Evolutionary conservation across 805 yeast species (phyloP).

Genomic region (Nakazawaea holstii): DNA sequence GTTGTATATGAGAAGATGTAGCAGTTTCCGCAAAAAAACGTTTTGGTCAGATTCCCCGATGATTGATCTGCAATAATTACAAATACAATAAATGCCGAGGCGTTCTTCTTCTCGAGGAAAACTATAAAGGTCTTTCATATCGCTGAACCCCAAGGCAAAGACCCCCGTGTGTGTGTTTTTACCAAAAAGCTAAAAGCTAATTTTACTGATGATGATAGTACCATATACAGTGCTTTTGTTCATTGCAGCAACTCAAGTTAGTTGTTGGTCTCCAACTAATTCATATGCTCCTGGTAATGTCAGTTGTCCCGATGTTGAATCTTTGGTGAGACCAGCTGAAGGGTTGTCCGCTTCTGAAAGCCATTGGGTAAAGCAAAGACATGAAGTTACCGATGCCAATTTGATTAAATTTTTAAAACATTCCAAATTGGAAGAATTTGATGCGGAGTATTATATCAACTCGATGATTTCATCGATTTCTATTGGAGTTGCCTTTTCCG

Average conservation of each 20-base stretch:
- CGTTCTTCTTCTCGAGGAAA: too few relatives aligned
- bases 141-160: too few relatives aligned
- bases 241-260: neutral
- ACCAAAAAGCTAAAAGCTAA: too few relatives aligned
- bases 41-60: too few relatives aligned
- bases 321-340: slow-evolving; percentile 37
- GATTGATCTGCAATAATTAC: too few relatives aligned
- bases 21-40: too few relatives aligned
- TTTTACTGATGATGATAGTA: too few relatives aligned
- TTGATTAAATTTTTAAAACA: slow-evolving; percentile 39
- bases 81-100: too few relatives aligned
- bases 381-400: slow-evolving; percentile 37
- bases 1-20: too few relatives aligned
- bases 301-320: slow-evolving; percentile 37
- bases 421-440: slow-evolving; percentile 41
- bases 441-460: slow-evolving; percentile 35
- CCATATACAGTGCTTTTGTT: too few relatives aligned
- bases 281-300: slow-evolving; percentile 58
- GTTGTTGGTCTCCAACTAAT: slow-evolving; percentile 47
- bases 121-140: too few relatives aligned
- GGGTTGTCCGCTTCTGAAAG: slow-evolving; percentile 39
- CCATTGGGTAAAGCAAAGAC: slow-evolving; percentile 46
- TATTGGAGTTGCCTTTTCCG: slow-evolving; percentile 38
- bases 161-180: too few relatives aligned
- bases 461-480: slow-evolving; percentile 34